A percentile compares a stretch with the other conserved stretches of the same genome.
Conservation (phyloP, 192 early-diverging fungal species). For the Coemansia sp. region DNA sequence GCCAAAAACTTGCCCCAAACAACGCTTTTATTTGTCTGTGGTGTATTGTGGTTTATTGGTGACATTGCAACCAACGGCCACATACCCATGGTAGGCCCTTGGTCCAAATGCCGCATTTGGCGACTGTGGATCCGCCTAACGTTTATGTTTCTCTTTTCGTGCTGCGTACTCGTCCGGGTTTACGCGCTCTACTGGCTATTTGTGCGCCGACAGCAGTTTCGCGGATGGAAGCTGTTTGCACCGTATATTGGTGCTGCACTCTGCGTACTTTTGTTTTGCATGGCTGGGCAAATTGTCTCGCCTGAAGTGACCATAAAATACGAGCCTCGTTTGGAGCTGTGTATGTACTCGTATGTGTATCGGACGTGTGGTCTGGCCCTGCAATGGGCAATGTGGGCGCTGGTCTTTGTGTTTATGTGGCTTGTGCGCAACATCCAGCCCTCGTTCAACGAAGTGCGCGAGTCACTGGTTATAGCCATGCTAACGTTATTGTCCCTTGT, state of each 20-base stretch:
- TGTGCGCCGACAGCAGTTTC: slow-evolving; percentile 33
- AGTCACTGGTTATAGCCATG: slow-evolving; percentile 28
- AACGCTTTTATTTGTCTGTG: slow-evolving; percentile 19
- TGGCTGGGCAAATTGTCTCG: slow-evolving; percentile 21
- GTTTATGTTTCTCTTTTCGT: slow-evolving; percentile 32
- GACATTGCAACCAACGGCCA: slow-evolving; percentile 35
- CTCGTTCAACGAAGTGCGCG: slow-evolving; percentile 40
- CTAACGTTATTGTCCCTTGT: slow-evolving; percentile 21
- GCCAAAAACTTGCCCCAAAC: slow-evolving; percentile 37
- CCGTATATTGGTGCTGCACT: slow-evolving; percentile 31
- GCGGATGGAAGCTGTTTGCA: slow-evolving; percentile 9
- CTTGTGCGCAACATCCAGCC: slow-evolving; percentile 43
- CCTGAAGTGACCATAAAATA: slow-evolving; percentile 3
- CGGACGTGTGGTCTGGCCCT: slow-evolving; percentile 1
- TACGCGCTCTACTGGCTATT: slow-evolving; percentile 43
- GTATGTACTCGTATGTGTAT: neutral
- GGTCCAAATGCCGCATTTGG: slow-evolving; percentile 38
- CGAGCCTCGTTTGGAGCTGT: neutral
- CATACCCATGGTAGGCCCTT: slow-evolving; percentile 18
- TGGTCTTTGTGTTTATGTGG: slow-evolving; percentile 16
- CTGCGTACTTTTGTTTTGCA: slow-evolving; percentile 49
- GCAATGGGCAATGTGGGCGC: slow-evolving; percentile 5
- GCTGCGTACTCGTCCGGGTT: slow-evolving; percentile 37
- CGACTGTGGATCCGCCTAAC: slow-evolving; percentile 36
- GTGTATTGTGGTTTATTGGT: slow-evolving; percentile 38